phyloP scores from a whole-genome alignment of 192 early-diverging fungal genomes.

The Mortierella alpina region DNA sequence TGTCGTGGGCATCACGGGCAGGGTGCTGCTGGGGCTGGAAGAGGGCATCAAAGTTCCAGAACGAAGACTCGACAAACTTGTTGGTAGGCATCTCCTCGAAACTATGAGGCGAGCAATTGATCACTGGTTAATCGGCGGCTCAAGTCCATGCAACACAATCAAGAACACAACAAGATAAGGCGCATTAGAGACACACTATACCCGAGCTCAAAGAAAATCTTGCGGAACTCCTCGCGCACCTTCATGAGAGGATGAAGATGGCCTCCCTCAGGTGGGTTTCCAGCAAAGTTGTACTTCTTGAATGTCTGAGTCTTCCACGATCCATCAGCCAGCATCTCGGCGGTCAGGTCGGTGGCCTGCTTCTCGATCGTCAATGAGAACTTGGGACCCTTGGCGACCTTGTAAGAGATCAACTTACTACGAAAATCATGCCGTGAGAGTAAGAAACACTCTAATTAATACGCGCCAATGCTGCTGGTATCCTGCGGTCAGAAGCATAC shows the following conservation, averaged over 20 bases:
- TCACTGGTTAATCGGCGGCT: neutral
- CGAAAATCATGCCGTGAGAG: constrained; percentile 2
- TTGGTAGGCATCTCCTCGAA: constrained; percentile 99
- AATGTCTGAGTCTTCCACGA: constrained; percentile 95
- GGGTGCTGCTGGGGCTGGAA: constrained; percentile 99
- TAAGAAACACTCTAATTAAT: neutral
- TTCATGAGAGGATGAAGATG: constrained; percentile 99
- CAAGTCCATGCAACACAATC: neutral
- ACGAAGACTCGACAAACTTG: constrained; percentile 95
- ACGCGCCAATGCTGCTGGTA: neutral
- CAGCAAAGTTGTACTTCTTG: constrained; percentile 99
- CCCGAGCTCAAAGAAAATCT: constrained; percentile 99
- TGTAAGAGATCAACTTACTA: constrained; percentile 84
- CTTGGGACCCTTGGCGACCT: constrained; percentile 85
- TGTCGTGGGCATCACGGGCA: constrained; percentile 87
- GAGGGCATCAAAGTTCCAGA: constrained; percentile 99
- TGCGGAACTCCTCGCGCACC: constrained; percentile 97
- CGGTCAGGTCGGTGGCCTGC: constrained; percentile 94
- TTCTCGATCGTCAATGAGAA: constrained; percentile 90
- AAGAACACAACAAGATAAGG: neutral
- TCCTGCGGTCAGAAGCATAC: neutral
- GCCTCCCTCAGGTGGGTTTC: constrained; percentile 83
- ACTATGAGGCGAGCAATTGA: constrained; percentile 13
- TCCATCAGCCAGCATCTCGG: constrained; percentile 87
- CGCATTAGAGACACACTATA: constrained; percentile 25